phyloP scores from a whole-genome alignment of 2,329 filamentous ascomycete species.

The Diaporthe longicolla region DNA sequence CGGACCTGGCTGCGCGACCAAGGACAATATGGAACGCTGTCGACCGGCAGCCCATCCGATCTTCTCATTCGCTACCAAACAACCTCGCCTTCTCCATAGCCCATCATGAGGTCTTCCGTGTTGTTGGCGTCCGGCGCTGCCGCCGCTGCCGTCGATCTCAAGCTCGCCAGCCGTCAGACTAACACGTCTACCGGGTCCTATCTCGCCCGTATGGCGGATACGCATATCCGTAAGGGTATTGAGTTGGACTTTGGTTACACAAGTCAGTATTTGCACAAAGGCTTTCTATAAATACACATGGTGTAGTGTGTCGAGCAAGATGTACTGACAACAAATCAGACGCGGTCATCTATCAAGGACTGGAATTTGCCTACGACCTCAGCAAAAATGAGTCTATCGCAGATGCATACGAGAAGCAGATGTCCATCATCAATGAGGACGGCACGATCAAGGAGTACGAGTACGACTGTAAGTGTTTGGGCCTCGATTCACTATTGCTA shows the following conservation, averaged over 20 bases:
- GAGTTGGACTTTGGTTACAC: slow-evolving; percentile 53
- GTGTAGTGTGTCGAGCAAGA: background rate
- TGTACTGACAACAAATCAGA: slow-evolving; percentile 38
- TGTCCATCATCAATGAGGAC: slow-evolving; percentile 55
- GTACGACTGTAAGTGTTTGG: slow-evolving; percentile 46
- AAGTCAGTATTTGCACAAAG: slow-evolving; percentile 24
- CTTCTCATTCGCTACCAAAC: slow-evolving; percentile 31
- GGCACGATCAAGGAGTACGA: slow-evolving; percentile 58
- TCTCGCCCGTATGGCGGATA: slow-evolving; percentile 52
- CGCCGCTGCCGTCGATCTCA: slow-evolving; percentile 77
- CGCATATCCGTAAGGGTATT: slow-evolving; percentile 52
- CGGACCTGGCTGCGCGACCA: background rate
- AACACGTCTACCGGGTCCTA: slow-evolving; percentile 78
- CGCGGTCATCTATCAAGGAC: slow-evolving; percentile 54
- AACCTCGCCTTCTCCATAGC: slow-evolving; percentile 23
- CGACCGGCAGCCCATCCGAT: slow-evolving; percentile 22
- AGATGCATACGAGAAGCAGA: slow-evolving; percentile 52
- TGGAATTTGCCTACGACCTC: slow-evolving; percentile 54
- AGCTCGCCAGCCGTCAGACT: slow-evolving; percentile 81
- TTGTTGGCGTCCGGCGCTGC: slow-evolving; percentile 60
- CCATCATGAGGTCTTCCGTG: slow-evolving; percentile 29
- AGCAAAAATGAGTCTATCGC: slow-evolving; percentile 54
- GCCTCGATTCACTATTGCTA: background rate
- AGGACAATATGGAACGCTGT: background rate
- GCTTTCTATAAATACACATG: background rate